Conservation (phyloP, 768 basidiomycete genomes). For the Boletus eberwhitei region DNA sequence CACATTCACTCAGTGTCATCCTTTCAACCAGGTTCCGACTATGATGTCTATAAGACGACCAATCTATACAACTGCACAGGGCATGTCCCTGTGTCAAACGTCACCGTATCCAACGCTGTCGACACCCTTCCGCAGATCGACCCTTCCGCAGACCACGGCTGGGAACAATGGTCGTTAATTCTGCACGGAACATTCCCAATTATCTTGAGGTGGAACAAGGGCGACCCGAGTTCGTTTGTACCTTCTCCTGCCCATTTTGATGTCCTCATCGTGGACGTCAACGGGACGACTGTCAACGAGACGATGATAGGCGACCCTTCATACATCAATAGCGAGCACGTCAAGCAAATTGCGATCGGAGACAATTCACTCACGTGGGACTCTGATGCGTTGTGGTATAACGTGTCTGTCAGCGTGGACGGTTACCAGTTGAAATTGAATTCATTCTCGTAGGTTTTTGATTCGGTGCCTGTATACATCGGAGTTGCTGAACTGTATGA, state of each 20-base stretch:
- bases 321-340: background rate
- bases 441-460: constrained; percentile 7
- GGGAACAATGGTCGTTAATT: constrained; percentile 18
- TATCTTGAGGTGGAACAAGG: constrained; percentile 13
- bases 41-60: constrained; percentile 7
- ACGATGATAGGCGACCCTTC: background rate
- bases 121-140: constrained; percentile 18
- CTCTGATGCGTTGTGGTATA: constrained; percentile 10
- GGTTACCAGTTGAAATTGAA: constrained; percentile 9
- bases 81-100: constrained; percentile 3
- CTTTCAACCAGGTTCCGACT: constrained; percentile 13
- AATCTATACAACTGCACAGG: constrained; percentile 22
- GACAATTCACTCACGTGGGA: constrained; percentile 12
- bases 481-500: background rate
- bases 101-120: constrained; percentile 9
- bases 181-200: constrained; percentile 10
- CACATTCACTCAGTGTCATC: background rate
- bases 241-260: constrained; percentile 7
- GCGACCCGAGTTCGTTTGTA: constrained; percentile 1
- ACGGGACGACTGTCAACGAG: constrained; percentile 5
- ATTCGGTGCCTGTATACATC: background rate
- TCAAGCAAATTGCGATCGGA: constrained; percentile 10
- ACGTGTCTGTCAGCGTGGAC: constrained; percentile 3
- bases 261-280: background rate
- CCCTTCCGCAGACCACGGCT: background rate